Evolutionary conservation across 371 early-diverging fungal species (phyloP).

Genomic region (Hamiltosporidium tvaerminnensis): DNA sequence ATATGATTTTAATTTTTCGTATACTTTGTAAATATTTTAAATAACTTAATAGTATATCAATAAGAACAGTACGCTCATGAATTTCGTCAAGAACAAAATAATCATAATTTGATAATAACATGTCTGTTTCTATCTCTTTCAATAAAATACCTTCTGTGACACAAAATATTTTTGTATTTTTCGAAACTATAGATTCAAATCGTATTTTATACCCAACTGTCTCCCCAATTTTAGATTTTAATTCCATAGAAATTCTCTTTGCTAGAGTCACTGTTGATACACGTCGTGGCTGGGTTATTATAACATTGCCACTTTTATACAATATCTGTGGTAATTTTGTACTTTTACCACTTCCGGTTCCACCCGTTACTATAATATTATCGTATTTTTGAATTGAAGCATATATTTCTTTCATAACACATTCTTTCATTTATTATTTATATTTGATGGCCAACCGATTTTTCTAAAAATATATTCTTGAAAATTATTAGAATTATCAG

Average conservation of each 20-base stretch:
- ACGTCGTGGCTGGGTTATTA: conserved; percentile 90
- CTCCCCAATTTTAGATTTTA: conserved; percentile 56
- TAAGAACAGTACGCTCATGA: conserved; percentile 88
- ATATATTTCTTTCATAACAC: no score
- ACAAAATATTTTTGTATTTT: conserved; percentile 71
- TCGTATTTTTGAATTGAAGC: conserved; percentile 60
- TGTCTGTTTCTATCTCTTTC: conserved; percentile 62
- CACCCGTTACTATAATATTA: conserved; percentile 75
- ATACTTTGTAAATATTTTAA: no score
- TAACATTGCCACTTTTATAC: conserved; percentile 84
- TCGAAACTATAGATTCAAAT: conserved; percentile 64
- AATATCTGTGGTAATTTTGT: conserved; percentile 85
- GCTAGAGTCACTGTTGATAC: conserved; percentile 95
- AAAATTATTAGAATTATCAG: no score
- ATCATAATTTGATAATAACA: conserved; percentile 71
- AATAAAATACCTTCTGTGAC: conserved; percentile 97
- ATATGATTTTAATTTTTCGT: no score
- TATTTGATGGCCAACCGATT: no score
- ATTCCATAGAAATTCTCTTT: conserved; percentile 72
- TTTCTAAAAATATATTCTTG: no score
- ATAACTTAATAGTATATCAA: conserved; percentile 76
- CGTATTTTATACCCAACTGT: conserved; percentile 61
- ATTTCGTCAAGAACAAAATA: conserved; percentile 92
- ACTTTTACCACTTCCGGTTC: conserved; percentile 94
- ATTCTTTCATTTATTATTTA: no score